Evolutionary conservation across 345 rosid species (phyloP), one percentile per base, ranked within the genome.

Genomic region (Eucalyptus marginata): DNA sequence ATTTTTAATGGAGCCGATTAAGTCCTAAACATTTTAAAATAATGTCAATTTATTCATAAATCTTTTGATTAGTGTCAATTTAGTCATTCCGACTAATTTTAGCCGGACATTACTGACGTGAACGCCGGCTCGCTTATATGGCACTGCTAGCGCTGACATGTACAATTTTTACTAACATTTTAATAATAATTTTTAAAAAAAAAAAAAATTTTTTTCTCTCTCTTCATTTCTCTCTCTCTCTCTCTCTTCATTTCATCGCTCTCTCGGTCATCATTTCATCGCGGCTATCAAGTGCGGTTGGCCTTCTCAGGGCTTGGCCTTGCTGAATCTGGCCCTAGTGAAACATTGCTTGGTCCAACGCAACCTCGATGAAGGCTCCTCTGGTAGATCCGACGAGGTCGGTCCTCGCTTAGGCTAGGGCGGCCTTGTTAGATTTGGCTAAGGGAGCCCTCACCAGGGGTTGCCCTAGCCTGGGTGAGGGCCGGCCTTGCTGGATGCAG

Each of bases 341-440:
- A 52, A 20, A 0, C 25, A 3, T 52, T 18, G 25, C 58, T 0
- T 8, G 1, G 25, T 52, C 0, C 0, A 52, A 25, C 0, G 0
- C 25, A 52, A 52, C 25, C 58, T 0, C 10, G 0, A 52, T 52
- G 58, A 20, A 52, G 10, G 58, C 10, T 52, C 58, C 58, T 52
- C 0, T 18, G 0, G 1, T 0, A 20, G 2, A 52, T 52, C 0
- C 0, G 0, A 0, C 1, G 0, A 52, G 58, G 0, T 52, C 0
- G 0, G 1, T 18, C 10, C 58, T 18, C 1, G 0, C 58, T 52
- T 0, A 18, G 0, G 58, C 25, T 52, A 18, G 0, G 58, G 0
- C 0, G 1, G 2, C 24, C 10, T 18, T 0, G 0, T 7, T 0
- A 20, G 0, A 52, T 52, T 52, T 52, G 58, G 58, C 0, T 52